A percentile compares a stretch with the other conserved stretches of the same genome.
Conservation (phyloP, 2,329 filamentous ascomycete species). For the Diplodia sapinea region DNA sequence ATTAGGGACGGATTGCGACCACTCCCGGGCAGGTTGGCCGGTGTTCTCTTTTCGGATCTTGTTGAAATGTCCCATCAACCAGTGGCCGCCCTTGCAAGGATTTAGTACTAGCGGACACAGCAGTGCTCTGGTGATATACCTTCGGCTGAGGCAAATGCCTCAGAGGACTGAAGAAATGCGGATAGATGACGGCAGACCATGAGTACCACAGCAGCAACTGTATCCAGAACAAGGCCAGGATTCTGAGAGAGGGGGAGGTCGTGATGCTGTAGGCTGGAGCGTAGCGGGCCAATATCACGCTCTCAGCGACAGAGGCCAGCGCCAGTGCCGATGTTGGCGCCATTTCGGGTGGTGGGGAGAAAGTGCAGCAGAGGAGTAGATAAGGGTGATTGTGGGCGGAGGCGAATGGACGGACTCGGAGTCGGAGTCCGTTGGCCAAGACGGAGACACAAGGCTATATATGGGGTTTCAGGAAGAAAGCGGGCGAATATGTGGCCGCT, state of each 20-base stretch:
- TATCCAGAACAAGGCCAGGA: slow-evolving; percentile 49
- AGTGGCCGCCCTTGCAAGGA: slow-evolving; percentile 38
- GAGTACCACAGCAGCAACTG: slow-evolving; percentile 44
- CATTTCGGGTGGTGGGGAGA: slow-evolving; percentile 5
- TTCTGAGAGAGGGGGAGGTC: slow-evolving; percentile 47
- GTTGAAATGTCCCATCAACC: slow-evolving; percentile 52
- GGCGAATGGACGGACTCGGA: neutral
- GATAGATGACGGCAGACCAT: slow-evolving; percentile 61
- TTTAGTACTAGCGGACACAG: slow-evolving; percentile 34
- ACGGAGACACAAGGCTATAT: neutral
- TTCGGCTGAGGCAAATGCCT: slow-evolving; percentile 59
- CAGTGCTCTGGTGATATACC: slow-evolving; percentile 47
- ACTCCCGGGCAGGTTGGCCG: slow-evolving; percentile 55
- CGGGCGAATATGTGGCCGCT: slow-evolving; percentile 7
- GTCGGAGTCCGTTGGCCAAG: neutral
- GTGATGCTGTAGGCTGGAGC: slow-evolving; percentile 43
- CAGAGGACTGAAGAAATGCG: slow-evolving; percentile 63
- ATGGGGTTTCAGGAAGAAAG: neutral
- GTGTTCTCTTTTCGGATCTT: slow-evolving; percentile 50
- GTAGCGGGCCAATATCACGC: slow-evolving; percentile 42
- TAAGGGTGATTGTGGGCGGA: neutral
- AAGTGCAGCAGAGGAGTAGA: neutral
- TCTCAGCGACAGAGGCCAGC: slow-evolving; percentile 21
- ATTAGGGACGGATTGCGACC: slow-evolving; percentile 61
- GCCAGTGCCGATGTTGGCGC: slow-evolving; percentile 23